Percentiles rank a stretch among this genome's conserved stretches.
phyloP scores from a whole-genome alignment of 1,284 basidiomycete genomes.

The Pyrrhoderma lamaoense region DNA sequence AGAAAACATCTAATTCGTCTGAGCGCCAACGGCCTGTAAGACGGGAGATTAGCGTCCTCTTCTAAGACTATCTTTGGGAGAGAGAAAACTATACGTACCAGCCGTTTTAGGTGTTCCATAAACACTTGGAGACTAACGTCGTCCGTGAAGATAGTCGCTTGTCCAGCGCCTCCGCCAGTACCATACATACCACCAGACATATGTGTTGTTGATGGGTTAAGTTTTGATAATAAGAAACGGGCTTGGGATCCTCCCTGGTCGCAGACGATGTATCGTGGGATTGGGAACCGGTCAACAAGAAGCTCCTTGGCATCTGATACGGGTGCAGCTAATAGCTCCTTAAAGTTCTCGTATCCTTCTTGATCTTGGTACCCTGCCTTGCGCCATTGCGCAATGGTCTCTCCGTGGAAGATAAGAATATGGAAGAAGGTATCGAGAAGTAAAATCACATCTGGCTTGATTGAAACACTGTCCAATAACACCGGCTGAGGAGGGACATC shows the following conservation, averaged over 20 bases:
- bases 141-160: constrained; percentile 92
- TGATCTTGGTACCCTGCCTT: constrained; percentile 99
- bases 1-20: constrained; percentile 45
- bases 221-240: constrained; percentile 91
- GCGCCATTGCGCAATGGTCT: constrained; percentile 95
- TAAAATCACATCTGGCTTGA: constrained; percentile 94
- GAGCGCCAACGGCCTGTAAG: constrained; percentile 60
- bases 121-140: constrained; percentile 97
- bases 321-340: constrained; percentile 86
- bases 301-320: constrained; percentile 82
- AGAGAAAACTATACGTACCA: constrained; percentile 45
- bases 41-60: background rate
- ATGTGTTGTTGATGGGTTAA: constrained; percentile 98
- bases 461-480: constrained; percentile 94
- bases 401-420: constrained; percentile 99
- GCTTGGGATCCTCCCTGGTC: constrained; percentile 98
- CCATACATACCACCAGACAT: constrained; percentile 89
- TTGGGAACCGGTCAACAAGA: constrained; percentile 91
- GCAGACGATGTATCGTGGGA: constrained; percentile 96
- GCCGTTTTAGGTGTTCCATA: constrained; percentile 89
- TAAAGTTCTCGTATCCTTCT: constrained; percentile 98
- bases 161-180: constrained; percentile 60
- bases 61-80: constrained; percentile 8
- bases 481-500: constrained; percentile 90
- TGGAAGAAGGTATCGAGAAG: constrained; percentile 99